Evolutionary conservation across 192 early-diverging fungal genomes (phyloP).

Genomic region (Mortierella alpina): DNA sequence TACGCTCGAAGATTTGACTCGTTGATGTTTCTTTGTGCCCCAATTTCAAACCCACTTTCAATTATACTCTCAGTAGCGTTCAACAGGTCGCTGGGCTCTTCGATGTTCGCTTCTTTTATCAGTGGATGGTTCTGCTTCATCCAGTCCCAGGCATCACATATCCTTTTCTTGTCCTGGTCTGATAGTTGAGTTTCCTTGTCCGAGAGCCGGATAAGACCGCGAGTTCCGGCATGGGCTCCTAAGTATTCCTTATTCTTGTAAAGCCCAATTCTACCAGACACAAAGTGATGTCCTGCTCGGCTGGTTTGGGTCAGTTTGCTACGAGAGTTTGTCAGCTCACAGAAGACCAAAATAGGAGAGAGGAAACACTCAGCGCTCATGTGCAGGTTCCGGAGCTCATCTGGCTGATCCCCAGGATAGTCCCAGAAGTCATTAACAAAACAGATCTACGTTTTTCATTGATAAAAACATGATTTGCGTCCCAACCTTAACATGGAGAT

Average conservation of each 20-base stretch:
- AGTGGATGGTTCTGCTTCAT: conserved; percentile 19
- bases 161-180: conserved; percentile 6
- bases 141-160: conserved; percentile 20
- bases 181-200: conserved; percentile 1
- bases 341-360: conserved; percentile 15
- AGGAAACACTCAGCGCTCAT: conserved; percentile 3
- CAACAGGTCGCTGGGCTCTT: conserved; percentile 23
- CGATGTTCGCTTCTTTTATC: conserved; percentile 10
- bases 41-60: background rate
- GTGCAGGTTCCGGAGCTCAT: conserved; percentile 15
- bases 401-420: conserved; percentile 15
- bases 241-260: conserved; percentile 11
- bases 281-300: conserved; percentile 26
- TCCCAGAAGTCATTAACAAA: conserved; percentile 18
- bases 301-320: conserved; percentile 15
- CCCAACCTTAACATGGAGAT: background rate
- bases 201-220: conserved; percentile 11
- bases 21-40: background rate
- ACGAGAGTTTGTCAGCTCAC: conserved; percentile 19
- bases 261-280: conserved; percentile 19
- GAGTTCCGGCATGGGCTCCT: conserved; percentile 21
- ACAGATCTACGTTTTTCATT: conserved; percentile 12
- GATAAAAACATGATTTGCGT: conserved; percentile 8
- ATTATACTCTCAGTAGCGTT: conserved; percentile 11
- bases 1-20: conserved; percentile 3